Conservation (phyloP, 2,329 filamentous ascomycete genomes). For the Pseudocercospora eumusae region DNA sequence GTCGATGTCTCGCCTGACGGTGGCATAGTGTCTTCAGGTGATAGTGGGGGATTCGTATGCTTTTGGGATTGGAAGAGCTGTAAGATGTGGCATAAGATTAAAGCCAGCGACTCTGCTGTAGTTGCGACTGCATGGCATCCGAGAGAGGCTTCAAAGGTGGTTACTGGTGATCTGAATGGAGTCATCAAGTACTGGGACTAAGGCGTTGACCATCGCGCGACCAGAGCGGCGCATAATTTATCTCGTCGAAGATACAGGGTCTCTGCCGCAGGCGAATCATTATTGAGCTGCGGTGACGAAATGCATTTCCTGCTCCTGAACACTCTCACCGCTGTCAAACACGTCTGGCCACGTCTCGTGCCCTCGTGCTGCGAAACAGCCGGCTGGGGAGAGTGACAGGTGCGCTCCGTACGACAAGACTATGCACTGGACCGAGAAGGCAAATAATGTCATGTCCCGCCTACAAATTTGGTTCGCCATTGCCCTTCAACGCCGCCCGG, state of each 20-base stretch:
- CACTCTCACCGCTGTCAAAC: background rate
- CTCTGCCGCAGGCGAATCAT: background rate
- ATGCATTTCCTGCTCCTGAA: background rate
- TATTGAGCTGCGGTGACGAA: background rate
- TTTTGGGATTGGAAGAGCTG: conserved; percentile 99
- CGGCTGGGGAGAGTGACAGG: background rate
- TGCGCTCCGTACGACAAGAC: background rate
- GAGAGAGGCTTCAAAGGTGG: conserved; percentile 94
- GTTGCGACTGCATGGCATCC: conserved; percentile 94
- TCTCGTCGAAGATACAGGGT: background rate
- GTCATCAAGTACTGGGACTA: conserved; percentile 92
- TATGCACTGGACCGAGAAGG: background rate
- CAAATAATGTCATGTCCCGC: background rate
- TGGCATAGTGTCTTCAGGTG: conserved; percentile 83
- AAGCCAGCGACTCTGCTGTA: conserved; percentile 77
- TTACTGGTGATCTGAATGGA: conserved; percentile 85
- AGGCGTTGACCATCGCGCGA: background rate
- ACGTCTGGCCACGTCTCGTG: background rate
- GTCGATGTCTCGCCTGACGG: conserved; percentile 87
- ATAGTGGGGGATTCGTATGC: conserved; percentile 84
- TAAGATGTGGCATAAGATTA: conserved; percentile 97
- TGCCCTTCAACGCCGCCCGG: background rate
- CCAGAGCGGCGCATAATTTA: background rate
- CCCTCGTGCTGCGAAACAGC: background rate
- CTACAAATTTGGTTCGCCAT: background rate